Evolutionary conservation across 768 basidiomycete species (phyloP).

Genomic region (Boletus barrowsii): DNA sequence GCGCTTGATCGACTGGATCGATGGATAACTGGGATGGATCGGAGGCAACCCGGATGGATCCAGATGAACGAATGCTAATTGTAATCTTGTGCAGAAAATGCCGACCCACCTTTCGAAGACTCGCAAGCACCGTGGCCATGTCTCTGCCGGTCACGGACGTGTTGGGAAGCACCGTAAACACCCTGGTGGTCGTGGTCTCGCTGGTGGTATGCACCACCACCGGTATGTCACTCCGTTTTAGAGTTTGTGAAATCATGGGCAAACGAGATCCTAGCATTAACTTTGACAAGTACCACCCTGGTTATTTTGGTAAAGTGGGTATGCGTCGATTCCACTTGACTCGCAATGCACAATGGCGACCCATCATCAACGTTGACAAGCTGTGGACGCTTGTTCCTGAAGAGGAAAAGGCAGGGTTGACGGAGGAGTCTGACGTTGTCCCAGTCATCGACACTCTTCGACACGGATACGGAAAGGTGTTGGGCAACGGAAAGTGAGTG

Average conservation of each 20-base stretch:
- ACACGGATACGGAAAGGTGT: slow-evolving; percentile 87
- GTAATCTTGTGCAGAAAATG: slow-evolving; percentile 53
- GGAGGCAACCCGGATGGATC: too few relatives aligned
- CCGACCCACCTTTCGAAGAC: slow-evolving; percentile 96
- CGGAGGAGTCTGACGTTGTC: slow-evolving; percentile 73
- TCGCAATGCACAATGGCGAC: slow-evolving; percentile 87
- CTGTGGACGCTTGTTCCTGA: slow-evolving; percentile 88
- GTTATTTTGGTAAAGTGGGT: slow-evolving; percentile 99
- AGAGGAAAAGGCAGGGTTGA: slow-evolving; percentile 77
- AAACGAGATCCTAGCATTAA: slow-evolving; percentile 60
- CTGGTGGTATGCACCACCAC: slow-evolving; percentile 99
- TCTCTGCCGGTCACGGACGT: slow-evolving; percentile 99
- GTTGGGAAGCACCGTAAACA: slow-evolving; percentile 99
- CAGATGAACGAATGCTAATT: slow-evolving; percentile 38
- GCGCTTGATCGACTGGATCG: slow-evolving; percentile 7
- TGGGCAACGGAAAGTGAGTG: slow-evolving; percentile 90
- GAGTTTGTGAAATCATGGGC: neutral
- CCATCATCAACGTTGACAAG: slow-evolving; percentile 98
- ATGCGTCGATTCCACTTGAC: slow-evolving; percentile 98
- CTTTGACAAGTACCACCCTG: slow-evolving; percentile 99
- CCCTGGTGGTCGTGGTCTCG: slow-evolving; percentile 99
- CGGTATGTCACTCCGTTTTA: slow-evolving; percentile 50
- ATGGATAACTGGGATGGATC: slow-evolving; percentile 24
- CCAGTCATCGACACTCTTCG: slow-evolving; percentile 90
- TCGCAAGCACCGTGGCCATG: slow-evolving; percentile 98